Evolutionary conservation across 768 basidiomycete genomes (phyloP), one percentile per base, ranked within the genome.

Genomic region (Lactarius pseudohatsudake): DNA sequence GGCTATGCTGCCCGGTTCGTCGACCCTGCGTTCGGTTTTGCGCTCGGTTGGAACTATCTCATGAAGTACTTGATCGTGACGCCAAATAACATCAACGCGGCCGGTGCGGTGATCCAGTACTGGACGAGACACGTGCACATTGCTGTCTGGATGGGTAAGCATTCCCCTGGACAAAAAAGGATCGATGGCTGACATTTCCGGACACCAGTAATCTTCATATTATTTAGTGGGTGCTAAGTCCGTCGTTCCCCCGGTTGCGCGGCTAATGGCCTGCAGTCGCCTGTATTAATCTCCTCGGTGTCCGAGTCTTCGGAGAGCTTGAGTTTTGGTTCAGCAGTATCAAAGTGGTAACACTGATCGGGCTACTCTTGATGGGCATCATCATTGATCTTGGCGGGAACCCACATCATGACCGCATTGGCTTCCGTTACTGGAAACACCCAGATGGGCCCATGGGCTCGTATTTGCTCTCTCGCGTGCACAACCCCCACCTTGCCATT

Each of bases 281-380:
- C 66, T 16, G 78, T 22, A 72, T 87, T 68, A 89, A 89, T 74
- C 73, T 87, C 16, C 78, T 88, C 50, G 87, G 86, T 53, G 82
- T 90, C 26, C 82, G 84, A 1, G 81, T 87, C 7, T 90, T 89
- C 65, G 87, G 88, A 60, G 88, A 90, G 72, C 76, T 89, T n/a
- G 87, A 89, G 72, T 89, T 89, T 75, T 89, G 87, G 86, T 83
- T 84, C 71, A 88, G 86, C 64, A 83, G 84, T 62, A 80, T 92
- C 74, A 91, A 92, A 75, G 81, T 91, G 73, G 66, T 80, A 30
- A 75, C 78, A 16, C 74, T 80, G 40, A 78, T 86, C 62, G 84
- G 83, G 9, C 75, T 86, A 16, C 72, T 87, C 34, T 73, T 86
- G 34, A 75, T 79, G 74, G 75, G 73, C 22, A 59, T 76, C 63